Evolutionary conservation across 495 filamentous ascomycete genomes (phyloP).

Genomic region (Amniculicola lignicola): DNA sequence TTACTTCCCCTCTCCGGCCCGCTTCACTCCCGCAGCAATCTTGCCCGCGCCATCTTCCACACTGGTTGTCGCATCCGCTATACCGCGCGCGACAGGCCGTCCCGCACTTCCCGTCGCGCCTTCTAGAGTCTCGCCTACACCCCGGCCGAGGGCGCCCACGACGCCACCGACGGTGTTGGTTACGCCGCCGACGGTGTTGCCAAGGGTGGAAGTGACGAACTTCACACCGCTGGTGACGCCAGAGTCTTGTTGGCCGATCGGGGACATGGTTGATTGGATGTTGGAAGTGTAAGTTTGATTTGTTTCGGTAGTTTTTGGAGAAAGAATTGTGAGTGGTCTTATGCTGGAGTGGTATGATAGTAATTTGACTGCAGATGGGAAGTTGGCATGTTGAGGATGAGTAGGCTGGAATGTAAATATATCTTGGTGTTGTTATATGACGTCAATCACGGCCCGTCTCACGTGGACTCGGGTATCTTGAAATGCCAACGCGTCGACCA

Average conservation of each 20-base stretch:
- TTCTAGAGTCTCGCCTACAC: slow-evolving; percentile 58
- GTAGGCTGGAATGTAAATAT: too few species aligned
- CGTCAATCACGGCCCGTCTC: too few species aligned
- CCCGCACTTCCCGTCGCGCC: slow-evolving; percentile 62
- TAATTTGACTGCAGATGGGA: too few species aligned
- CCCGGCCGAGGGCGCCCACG: slow-evolving; percentile 63
- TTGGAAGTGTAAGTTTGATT: neutral
- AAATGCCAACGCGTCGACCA: too few species aligned
- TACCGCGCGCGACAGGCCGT: slow-evolving; percentile 62
- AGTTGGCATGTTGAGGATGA: too few species aligned
- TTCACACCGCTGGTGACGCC: slow-evolving; percentile 38
- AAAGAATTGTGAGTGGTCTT: too few species aligned
- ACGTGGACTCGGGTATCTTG: too few species aligned
- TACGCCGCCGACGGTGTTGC: slow-evolving; percentile 50
- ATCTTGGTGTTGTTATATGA: too few species aligned
- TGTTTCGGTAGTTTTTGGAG: too few species aligned
- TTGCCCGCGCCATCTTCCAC: slow-evolving; percentile 56
- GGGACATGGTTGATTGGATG: neutral
- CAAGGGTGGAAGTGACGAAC: slow-evolving; percentile 41
- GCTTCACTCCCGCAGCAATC: slow-evolving; percentile 62
- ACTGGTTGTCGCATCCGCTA: slow-evolving; percentile 59
- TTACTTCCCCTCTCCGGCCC: slow-evolving; percentile 66
- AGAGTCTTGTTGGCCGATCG: slow-evolving; percentile 35
- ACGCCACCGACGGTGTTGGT: slow-evolving; percentile 68
- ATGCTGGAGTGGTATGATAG: too few species aligned